A percentile compares a stretch with the other conserved stretches of the same genome.
phyloP scores from a whole-genome alignment of 2,329 filamentous ascomycete species.

The Calonectria hongkongensis region DNA sequence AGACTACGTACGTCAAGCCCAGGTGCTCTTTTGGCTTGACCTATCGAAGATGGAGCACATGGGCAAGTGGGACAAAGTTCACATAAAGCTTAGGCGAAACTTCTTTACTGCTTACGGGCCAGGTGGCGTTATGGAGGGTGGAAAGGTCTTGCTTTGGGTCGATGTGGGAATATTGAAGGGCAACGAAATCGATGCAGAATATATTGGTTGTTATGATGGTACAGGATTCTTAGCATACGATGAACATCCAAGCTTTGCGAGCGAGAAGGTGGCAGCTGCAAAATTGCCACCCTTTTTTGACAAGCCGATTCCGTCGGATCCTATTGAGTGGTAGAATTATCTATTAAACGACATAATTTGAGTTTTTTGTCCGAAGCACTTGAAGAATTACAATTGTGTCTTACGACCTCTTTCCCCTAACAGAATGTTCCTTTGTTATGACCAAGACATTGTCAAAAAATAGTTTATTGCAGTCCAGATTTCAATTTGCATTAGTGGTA shows the following conservation, averaged over 20 bases:
- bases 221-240: constrained; percentile 44
- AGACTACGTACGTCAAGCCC: constrained; percentile 39
- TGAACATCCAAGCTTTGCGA: constrained; percentile 24
- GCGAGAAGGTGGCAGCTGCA: not conserved
- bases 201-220: constrained; percentile 43
- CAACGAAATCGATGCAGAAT: constrained; percentile 44
- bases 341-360: not conserved
- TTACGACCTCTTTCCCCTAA: too few relatives aligned
- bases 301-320: constrained; percentile 18
- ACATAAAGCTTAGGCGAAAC: constrained; percentile 40
- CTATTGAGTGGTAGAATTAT: constrained; percentile 28
- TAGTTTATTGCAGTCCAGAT: too few relatives aligned
- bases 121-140: constrained; percentile 34
- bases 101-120: constrained; percentile 43
- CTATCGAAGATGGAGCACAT: constrained; percentile 46
- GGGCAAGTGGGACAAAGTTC: constrained; percentile 44
- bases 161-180: constrained; percentile 44
- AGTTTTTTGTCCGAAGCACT: not conserved
- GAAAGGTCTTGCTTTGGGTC: constrained; percentile 45
- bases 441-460: too few relatives aligned
- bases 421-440: too few relatives aligned
- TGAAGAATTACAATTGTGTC: too few relatives aligned
- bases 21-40: constrained; percentile 45
- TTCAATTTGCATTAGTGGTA: too few relatives aligned
- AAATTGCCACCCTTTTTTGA: constrained; percentile 28